Evolutionary conservation across 768 basidiomycete genomes (phyloP).

Genomic region (Mycena metata): DNA sequence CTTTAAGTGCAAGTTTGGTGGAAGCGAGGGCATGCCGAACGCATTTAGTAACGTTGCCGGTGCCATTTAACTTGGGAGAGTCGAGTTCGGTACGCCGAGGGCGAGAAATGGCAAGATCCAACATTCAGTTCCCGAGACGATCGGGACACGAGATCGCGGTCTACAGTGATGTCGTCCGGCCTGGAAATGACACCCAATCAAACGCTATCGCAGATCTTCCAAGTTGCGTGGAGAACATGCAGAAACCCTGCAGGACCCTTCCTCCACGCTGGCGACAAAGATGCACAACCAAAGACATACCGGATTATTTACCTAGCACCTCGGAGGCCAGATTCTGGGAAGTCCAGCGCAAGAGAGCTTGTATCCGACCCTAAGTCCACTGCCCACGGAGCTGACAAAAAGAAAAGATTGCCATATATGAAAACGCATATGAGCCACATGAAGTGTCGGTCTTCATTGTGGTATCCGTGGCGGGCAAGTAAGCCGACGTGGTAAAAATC

Average conservation of each 20-base stretch:
- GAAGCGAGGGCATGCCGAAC: background rate
- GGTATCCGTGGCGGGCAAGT: too few relatives aligned
- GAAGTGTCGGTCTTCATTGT: constrained; percentile 2
- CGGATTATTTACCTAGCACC: too few relatives aligned
- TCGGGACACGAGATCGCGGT: background rate
- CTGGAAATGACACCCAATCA: background rate
- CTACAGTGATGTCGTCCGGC: background rate
- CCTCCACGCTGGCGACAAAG: too few relatives aligned
- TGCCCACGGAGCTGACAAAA: constrained; percentile 7
- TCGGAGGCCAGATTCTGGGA: too few relatives aligned
- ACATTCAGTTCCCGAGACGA: too few relatives aligned
- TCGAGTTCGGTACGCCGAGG: constrained; percentile 27
- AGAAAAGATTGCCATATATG: too few relatives aligned
- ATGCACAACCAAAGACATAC: too few relatives aligned
- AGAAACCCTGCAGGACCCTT: too few relatives aligned
- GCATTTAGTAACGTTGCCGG: constrained; percentile 1
- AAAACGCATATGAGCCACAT: constrained; percentile 1
- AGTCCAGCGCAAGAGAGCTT: too few relatives aligned
- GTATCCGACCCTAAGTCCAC: background rate
- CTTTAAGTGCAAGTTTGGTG: too few relatives aligned
- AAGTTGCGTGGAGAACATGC: too few relatives aligned
- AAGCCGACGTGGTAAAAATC: too few relatives aligned
- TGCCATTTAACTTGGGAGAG: background rate
- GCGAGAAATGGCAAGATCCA: background rate
- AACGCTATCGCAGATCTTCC: background rate